These are phyloP conservation scores for Camellia oleifera DNA, from an alignment of 179 eudicot genomes.

Conservation along the genomic window DNA sequence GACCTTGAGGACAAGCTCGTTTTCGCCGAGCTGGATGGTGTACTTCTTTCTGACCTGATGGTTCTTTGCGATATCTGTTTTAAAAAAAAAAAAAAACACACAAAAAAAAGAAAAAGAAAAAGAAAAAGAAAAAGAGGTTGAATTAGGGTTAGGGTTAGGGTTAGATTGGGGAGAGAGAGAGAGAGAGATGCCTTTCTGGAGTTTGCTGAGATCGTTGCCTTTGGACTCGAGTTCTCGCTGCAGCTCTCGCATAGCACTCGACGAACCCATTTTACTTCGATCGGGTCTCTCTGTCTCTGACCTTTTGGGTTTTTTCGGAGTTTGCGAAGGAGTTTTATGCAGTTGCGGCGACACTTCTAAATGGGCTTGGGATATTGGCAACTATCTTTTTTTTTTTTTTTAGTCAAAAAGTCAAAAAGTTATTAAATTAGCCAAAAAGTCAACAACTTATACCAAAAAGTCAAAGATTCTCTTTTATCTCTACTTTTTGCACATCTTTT, in stretches of 20 bases:
- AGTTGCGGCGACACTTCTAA: too few species aligned
- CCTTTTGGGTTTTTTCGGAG: too few species aligned
- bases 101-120: not conserved
- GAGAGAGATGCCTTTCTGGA: constrained; percentile 61
- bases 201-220: constrained; percentile 84
- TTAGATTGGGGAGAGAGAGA: not conserved
- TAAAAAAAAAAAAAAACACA: too few species aligned
- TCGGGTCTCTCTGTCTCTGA: not conserved
- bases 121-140: not conserved
- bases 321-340: too few species aligned
- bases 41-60: constrained; percentile 93
- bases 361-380: too few species aligned
- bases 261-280: constrained; percentile 33
- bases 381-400: too few species aligned
- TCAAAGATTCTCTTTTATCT: too few species aligned
- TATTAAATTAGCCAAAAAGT: too few species aligned
- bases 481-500: too few species aligned
- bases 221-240: constrained; percentile 77
- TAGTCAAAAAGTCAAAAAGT: too few species aligned
- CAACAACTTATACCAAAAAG: too few species aligned
- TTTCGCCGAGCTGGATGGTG: constrained; percentile 95
- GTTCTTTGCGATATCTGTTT: constrained; percentile 75
- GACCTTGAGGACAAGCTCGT: constrained; percentile 97
- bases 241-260: constrained; percentile 54
- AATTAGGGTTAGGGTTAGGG: constrained; percentile 14